Percentiles rank a stretch among this genome's conserved stretches.
Evolutionary conservation across 1,284 basidiomycete genomes (phyloP).

Genomic region (Trichosporon ovoides): DNA sequence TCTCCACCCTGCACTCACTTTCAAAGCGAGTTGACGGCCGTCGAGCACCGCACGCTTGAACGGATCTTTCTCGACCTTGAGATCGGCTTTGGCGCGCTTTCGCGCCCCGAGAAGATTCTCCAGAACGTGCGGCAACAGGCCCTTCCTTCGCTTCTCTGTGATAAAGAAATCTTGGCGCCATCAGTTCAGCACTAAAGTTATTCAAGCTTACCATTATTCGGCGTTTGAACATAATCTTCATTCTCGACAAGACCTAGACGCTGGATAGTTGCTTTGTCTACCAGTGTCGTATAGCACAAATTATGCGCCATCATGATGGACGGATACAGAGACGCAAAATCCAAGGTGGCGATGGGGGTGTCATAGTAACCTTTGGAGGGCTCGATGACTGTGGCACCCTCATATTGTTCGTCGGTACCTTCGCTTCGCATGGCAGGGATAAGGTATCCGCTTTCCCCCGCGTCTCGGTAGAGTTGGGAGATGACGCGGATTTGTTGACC

Average conservation of each 20-base stretch:
- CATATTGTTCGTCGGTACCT: slow-evolving; percentile 89
- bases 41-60: slow-evolving; percentile 92
- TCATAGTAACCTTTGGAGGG: slow-evolving; percentile 91
- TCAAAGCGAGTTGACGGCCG: slow-evolving; percentile 87
- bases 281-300: slow-evolving; percentile 86
- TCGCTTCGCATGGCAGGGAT: slow-evolving; percentile 77
- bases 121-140: slow-evolving; percentile 79
- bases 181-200: background rate
- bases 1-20: slow-evolving; percentile 53
- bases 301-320: slow-evolving; percentile 99
- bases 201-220: slow-evolving; percentile 70
- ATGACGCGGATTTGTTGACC: slow-evolving; percentile 96
- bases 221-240: slow-evolving; percentile 67
- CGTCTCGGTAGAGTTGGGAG: slow-evolving; percentile 84
- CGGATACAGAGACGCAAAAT: slow-evolving; percentile 94
- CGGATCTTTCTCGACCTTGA: slow-evolving; percentile 91
- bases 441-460: slow-evolving; percentile 79
- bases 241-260: slow-evolving; percentile 70
- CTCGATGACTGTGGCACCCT: slow-evolving; percentile 95
- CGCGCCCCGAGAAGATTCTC: slow-evolving; percentile 86
- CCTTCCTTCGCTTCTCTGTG: slow-evolving; percentile 67
- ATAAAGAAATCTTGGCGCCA: slow-evolving; percentile 69
- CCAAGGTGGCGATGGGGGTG: slow-evolving; percentile 86
- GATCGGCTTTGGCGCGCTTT: slow-evolving; percentile 84
- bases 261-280: slow-evolving; percentile 72